Evolutionary conservation across 106 monocot species (phyloP).

Genomic region (Dendrobium officinale): DNA sequence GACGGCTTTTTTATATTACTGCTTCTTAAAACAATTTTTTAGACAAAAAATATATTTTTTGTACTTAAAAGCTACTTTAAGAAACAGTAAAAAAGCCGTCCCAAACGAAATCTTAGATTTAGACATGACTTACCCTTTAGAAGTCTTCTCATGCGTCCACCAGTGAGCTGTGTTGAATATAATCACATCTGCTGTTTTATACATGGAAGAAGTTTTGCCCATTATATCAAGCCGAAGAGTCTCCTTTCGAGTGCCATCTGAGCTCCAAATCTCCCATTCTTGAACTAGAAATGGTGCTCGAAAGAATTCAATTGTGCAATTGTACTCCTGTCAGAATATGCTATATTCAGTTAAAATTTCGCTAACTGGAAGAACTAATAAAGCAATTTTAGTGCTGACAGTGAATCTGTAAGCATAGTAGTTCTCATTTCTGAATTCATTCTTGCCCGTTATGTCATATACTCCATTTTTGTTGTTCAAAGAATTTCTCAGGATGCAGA

Average conservation of each 20-base stretch:
- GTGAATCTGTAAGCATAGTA: constrained; percentile 27
- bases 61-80: no score
- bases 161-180: constrained; percentile 31
- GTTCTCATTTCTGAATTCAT: constrained; percentile 22
- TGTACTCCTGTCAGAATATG: constrained; percentile 24
- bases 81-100: no score
- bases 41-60: no score
- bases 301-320: constrained; percentile 42
- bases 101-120: not conserved
- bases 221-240: constrained; percentile 26
- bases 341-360: not conserved
- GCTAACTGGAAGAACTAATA: not conserved
- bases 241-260: constrained; percentile 19
- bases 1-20: no score
- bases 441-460: constrained; percentile 23
- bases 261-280: constrained; percentile 14
- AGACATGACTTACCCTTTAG: constrained; percentile 24
- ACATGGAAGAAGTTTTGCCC: not conserved
- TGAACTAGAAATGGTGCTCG: constrained; percentile 39
- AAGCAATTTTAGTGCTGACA: constrained; percentile 12
- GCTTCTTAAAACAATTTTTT: no score
- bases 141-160: constrained; percentile 49
- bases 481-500: constrained; percentile 31
- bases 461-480: constrained; percentile 5
- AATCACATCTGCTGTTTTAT: constrained; percentile 15